phyloP scores from a whole-genome alignment of 352 stramenopile genomes.

The Pythium plurisporium region DNA sequence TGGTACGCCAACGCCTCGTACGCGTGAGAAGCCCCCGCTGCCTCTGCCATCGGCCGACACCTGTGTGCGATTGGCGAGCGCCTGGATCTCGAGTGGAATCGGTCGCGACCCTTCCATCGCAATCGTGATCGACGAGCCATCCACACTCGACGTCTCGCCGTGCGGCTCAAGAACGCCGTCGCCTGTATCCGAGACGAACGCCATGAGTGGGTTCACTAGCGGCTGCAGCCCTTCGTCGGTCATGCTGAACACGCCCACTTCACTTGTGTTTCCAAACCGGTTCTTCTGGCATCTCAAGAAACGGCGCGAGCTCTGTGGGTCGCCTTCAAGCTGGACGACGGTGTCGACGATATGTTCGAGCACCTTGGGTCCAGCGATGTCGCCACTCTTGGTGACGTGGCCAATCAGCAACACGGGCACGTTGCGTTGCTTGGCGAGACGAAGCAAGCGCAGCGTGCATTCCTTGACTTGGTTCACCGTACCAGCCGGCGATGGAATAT shows the following conservation, averaged over 20 bases:
- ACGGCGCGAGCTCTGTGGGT: constrained; percentile 76
- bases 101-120: constrained; percentile 92
- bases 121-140: constrained; percentile 89
- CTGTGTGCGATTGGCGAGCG: constrained; percentile 75
- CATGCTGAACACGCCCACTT: constrained; percentile 97
- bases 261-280: constrained; percentile 93
- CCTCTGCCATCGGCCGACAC: constrained; percentile 19
- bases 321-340: constrained; percentile 94
- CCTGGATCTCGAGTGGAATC: constrained; percentile 94
- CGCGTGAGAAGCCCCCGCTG: constrained; percentile 42
- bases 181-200: constrained; percentile 58
- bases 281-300: constrained; percentile 94
- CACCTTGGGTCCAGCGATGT: constrained; percentile 94
- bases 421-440: constrained; percentile 89
- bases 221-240: constrained; percentile 74
- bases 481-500: constrained; percentile 72
- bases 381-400: constrained; percentile 96
- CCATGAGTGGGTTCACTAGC: constrained; percentile 70
- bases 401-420: constrained; percentile 94
- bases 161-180: too few species aligned
- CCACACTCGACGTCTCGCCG: constrained; percentile 16
- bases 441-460: constrained; percentile 91
- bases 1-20: constrained; percentile 70
- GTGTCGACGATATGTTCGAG: constrained; percentile 93
- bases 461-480: constrained; percentile 95